Percentiles rank a stretch among this genome's conserved stretches.
Conservation (phyloP, 495 filamentous ascomycete species). For the Halenospora varia region DNA sequence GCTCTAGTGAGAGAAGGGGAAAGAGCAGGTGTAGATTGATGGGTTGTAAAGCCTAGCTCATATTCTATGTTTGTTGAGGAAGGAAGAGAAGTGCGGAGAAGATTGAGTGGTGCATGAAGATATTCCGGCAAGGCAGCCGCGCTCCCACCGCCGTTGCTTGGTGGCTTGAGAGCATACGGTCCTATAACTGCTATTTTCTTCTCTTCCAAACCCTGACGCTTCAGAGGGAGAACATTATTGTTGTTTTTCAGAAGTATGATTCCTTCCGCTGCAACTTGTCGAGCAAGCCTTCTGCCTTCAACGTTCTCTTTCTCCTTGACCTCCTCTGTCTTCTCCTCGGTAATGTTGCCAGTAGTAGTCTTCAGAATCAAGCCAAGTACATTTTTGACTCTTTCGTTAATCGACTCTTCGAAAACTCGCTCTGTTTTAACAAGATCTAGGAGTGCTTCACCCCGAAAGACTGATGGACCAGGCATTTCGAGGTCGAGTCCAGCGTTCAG, state of each 20-base stretch:
- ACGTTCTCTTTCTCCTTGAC: conserved; percentile 31
- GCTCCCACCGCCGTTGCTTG: conserved; percentile 64
- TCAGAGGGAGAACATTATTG: conserved; percentile 47
- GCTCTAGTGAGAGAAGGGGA: neutral
- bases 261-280: conserved; percentile 48
- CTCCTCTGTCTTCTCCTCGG: conserved; percentile 42
- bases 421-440: conserved; percentile 49
- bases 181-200: conserved; percentile 49
- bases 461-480: conserved; percentile 68
- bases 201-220: conserved; percentile 32
- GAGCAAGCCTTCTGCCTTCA: conserved; percentile 43
- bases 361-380: conserved; percentile 56
- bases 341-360: conserved; percentile 43
- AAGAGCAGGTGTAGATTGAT: neutral
- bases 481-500: conserved; percentile 65
- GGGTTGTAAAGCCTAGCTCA: neutral
- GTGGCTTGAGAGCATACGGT: conserved; percentile 62
- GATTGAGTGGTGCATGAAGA: conserved; percentile 11
- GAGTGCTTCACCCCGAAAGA: conserved; percentile 56
- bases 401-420: conserved; percentile 48
- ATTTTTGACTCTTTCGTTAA: conserved; percentile 53
- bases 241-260: conserved; percentile 61
- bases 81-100: neutral
- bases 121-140: conserved; percentile 63
- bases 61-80: neutral